A percentile compares a stretch with the other conserved stretches of the same genome.
These are phyloP conservation scores for Auricularia cornea DNA, from an alignment of 768 basidiomycete genomes.

Conservation along the genomic window DNA sequence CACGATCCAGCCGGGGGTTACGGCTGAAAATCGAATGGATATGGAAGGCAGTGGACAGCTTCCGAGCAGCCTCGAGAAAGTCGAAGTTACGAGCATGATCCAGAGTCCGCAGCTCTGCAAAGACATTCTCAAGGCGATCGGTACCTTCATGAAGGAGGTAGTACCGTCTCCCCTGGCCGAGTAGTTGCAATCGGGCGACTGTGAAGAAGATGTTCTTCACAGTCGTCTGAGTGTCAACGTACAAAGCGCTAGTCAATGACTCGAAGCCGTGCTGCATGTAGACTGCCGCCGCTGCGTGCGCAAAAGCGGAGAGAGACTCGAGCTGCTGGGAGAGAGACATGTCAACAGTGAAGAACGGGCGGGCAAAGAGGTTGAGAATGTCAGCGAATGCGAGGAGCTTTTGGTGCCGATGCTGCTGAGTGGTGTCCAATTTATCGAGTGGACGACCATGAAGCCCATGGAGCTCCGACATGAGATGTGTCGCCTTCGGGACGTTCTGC, in stretches of 20 bases:
- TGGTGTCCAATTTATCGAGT: neutral
- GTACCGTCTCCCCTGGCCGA: neutral
- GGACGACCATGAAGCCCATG: neutral
- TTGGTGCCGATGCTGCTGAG: neutral
- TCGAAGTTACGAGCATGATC: neutral
- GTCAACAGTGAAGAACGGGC: neutral
- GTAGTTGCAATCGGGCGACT: neutral
- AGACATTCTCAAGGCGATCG: neutral
- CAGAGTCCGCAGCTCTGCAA: neutral
- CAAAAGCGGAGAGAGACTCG: neutral
- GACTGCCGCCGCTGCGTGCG: neutral
- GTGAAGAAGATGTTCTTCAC: neutral
- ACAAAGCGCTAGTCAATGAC: neutral
- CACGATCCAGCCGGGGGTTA: conserved; percentile 19
- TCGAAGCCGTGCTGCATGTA: neutral
- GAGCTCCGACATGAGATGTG: neutral
- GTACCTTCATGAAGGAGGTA: neutral
- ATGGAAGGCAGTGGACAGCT: neutral
- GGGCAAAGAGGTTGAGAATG: neutral
- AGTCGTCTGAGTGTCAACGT: neutral
- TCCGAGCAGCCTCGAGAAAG: neutral
- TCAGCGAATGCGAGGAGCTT: neutral
- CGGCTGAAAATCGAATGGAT: neutral
- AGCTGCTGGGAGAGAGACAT: neutral
- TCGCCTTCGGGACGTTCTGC: neutral